These are phyloP conservation scores for Candida koratica DNA, from an alignment of 805 yeast genomes.

Conservation along the genomic window DNA sequence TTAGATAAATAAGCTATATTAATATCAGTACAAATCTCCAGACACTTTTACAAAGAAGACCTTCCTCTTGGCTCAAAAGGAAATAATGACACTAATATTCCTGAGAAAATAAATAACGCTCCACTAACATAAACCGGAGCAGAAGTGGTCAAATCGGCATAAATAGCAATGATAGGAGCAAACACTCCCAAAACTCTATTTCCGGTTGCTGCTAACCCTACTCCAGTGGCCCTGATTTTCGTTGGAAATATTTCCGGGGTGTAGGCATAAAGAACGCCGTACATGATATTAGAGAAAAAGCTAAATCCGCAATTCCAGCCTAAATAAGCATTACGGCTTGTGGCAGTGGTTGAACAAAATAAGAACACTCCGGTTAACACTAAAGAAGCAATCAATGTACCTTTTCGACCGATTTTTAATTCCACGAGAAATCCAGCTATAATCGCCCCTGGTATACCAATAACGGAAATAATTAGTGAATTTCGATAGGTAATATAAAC, in stretches of 20 bases:
- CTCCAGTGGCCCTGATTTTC: slow-evolving; percentile 51
- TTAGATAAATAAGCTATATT: no score
- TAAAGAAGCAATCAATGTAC: slow-evolving; percentile 51
- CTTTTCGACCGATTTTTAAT: slow-evolving; percentile 49
- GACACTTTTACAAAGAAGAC: slow-evolving; percentile 3
- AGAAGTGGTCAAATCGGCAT: slow-evolving; percentile 49
- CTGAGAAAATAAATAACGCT: slow-evolving; percentile 47
- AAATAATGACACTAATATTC: slow-evolving; percentile 28
- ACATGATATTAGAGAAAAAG: slow-evolving; percentile 50
- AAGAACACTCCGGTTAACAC: slow-evolving; percentile 53
- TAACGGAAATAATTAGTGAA: slow-evolving; percentile 27
- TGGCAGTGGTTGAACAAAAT: slow-evolving; percentile 61
- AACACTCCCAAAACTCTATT: slow-evolving; percentile 52
- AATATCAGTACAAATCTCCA: no score
- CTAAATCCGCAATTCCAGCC: slow-evolving; percentile 47
- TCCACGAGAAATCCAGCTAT: slow-evolving; percentile 32
- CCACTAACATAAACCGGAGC: slow-evolving; percentile 64
- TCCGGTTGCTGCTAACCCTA: slow-evolving; percentile 54
- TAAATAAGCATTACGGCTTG: slow-evolving; percentile 43
- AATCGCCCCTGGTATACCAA: slow-evolving; percentile 33
- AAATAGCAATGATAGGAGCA: slow-evolving; percentile 56
- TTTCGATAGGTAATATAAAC: slow-evolving; percentile 32
- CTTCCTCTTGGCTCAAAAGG: slow-evolving; percentile 26
- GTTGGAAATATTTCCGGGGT: slow-evolving; percentile 62
- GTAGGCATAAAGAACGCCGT: slow-evolving; percentile 59